phyloP scores from a whole-genome alignment of 2,329 filamentous ascomycete species.

The Lecanosticta acicola region DNA sequence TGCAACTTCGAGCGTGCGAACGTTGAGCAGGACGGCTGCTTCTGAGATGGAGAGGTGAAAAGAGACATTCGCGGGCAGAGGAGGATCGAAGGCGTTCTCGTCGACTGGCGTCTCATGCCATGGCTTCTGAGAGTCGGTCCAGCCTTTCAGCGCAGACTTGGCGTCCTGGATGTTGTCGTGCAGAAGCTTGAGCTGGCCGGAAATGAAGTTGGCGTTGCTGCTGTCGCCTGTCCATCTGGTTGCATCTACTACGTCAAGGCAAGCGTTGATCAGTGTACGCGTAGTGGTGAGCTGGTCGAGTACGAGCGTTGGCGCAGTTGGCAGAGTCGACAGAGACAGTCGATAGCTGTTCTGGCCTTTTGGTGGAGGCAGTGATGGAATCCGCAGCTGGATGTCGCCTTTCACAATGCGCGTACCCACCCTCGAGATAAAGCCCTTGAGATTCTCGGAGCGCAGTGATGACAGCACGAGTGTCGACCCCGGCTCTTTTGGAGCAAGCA shows the following conservation, averaged over 20 bases:
- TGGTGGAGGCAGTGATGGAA: slow-evolving; percentile 59
- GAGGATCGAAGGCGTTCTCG: slow-evolving; percentile 56
- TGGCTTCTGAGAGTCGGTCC: slow-evolving; percentile 43
- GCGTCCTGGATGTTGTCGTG: slow-evolving; percentile 59
- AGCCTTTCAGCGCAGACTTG: slow-evolving; percentile 54
- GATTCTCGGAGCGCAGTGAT: slow-evolving; percentile 76
- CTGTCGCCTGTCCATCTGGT: slow-evolving; percentile 66
- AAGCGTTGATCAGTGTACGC: slow-evolving; percentile 71
- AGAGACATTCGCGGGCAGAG: slow-evolving; percentile 62
- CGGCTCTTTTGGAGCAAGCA: slow-evolving; percentile 77
- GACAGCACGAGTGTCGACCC: slow-evolving; percentile 87
- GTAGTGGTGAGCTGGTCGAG: slow-evolving; percentile 67
- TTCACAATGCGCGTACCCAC: slow-evolving; percentile 88
- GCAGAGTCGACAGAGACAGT: slow-evolving; percentile 47
- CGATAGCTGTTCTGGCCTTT: slow-evolving; percentile 48
- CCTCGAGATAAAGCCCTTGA: slow-evolving; percentile 89
- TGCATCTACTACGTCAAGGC: slow-evolving; percentile 75
- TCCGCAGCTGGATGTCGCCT: slow-evolving; percentile 71
- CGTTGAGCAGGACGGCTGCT: slow-evolving; percentile 55
- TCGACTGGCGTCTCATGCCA: slow-evolving; percentile 54
- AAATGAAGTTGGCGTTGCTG: slow-evolving; percentile 53
- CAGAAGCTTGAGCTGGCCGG: slow-evolving; percentile 53
- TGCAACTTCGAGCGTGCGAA: slow-evolving; percentile 61
- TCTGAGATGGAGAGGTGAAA: slow-evolving; percentile 58
- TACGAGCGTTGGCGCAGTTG: slow-evolving; percentile 53